Percentiles rank a stretch among this genome's conserved stretches.
Evolutionary conservation across 75 land plant species (phyloP).

Genomic region (Selaginella moellendorffii): DNA sequence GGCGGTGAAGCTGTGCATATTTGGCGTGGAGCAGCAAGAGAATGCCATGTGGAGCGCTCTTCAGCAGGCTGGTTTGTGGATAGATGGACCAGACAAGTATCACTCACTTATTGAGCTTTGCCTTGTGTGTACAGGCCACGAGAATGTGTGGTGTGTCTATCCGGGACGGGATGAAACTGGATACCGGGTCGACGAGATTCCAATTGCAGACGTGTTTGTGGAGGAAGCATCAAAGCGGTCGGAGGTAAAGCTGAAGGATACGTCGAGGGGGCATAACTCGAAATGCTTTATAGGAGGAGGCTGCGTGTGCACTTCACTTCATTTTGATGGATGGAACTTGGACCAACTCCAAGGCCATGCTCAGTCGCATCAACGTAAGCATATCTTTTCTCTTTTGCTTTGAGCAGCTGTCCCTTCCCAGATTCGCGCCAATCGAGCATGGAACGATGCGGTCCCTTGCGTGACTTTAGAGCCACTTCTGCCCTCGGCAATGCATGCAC

Average conservation of each 20-base stretch:
- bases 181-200: conserved; percentile 17
- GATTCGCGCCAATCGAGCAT: conserved; percentile 38
- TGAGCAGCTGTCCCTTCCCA: conserved; percentile 15
- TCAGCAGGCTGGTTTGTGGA: conserved; percentile 43
- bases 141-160: conserved; percentile 74
- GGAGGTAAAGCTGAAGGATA: not conserved
- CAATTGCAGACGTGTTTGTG: conserved; percentile 12
- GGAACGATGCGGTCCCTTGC: conserved; percentile 47
- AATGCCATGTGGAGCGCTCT: conserved; percentile 82
- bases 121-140: conserved; percentile 37
- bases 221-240: not conserved
- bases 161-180: conserved; percentile 33
- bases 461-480: conserved; percentile 35
- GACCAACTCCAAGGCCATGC: conserved; percentile 90
- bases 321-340: conserved; percentile 90
- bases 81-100: too few relatives aligned
- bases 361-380: conserved; percentile 65
- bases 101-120: not conserved
- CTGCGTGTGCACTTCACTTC: conserved; percentile 35
- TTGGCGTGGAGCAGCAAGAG: conserved; percentile 72
- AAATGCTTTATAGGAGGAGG: conserved; percentile 23
- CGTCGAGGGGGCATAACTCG: not conserved
- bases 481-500: conserved; percentile 67
- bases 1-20: conserved; percentile 53
- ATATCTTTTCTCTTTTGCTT: not conserved